A percentile compares a stretch with the other conserved stretches of the same genome.
phyloP scores from a whole-genome alignment of 768 basidiomycete species.

The Lactarius evosmus region DNA sequence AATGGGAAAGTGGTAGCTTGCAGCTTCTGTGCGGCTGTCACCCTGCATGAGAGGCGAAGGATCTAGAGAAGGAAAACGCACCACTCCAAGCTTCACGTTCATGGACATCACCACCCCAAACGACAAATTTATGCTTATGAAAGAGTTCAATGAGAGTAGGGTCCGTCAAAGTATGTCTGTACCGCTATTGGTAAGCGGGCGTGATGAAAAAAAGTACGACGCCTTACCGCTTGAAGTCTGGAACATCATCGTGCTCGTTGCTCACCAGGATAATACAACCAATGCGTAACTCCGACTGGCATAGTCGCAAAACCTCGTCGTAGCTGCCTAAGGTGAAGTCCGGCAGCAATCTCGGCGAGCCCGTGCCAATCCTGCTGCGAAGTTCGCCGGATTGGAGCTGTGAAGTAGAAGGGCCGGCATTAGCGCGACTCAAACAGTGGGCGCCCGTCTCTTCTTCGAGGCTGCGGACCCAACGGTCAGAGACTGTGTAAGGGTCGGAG shows the following conservation, averaged over 20 bases:
- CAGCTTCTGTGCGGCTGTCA: conserved; percentile 64
- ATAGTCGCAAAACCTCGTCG: conserved; percentile 68
- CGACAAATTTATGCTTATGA: conserved; percentile 68
- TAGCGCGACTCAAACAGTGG: conserved; percentile 46
- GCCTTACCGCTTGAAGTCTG: conserved; percentile 77
- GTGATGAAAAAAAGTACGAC: not conserved
- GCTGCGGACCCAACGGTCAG: conserved; percentile 73
- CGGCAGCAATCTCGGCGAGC: conserved; percentile 57
- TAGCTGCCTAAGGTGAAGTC: conserved; percentile 82
- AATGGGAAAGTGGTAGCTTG: conserved; percentile 92
- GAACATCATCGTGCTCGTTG: conserved; percentile 86
- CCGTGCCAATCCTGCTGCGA: conserved; percentile 29
- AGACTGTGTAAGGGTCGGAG: conserved; percentile 49
- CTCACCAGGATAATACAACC: conserved; percentile 82
- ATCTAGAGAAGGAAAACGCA: conserved; percentile 30
- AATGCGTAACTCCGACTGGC: conserved; percentile 69
- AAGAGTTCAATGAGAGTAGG: conserved; percentile 63
- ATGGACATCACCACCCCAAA: conserved; percentile 92
- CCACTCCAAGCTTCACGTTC: conserved; percentile 80
- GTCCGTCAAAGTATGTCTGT: conserved; percentile 73
- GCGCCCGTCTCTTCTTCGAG: conserved; percentile 87
- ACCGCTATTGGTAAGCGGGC: conserved; percentile 7
- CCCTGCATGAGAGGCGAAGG: conserved; percentile 2
- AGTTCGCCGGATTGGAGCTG: conserved; percentile 36
- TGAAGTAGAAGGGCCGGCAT: conserved; percentile 46